Percentiles rank a stretch among this genome's conserved stretches.
Conservation (phyloP, 768 basidiomycete genomes). For the Termitomyces sp. region DNA sequence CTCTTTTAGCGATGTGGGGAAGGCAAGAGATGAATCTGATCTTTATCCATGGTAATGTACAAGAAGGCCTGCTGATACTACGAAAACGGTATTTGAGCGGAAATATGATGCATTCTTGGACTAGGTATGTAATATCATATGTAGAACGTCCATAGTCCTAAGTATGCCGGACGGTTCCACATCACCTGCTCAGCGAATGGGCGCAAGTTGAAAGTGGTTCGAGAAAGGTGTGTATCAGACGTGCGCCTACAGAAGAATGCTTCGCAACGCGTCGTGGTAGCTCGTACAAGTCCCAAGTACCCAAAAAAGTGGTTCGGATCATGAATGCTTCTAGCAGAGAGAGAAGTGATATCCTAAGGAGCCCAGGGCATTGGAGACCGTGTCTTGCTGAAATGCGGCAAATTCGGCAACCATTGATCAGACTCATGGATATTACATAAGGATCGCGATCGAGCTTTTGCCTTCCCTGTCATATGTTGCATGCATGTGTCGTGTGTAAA, state of each 20-base stretch:
- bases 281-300: background rate
- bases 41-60: background rate
- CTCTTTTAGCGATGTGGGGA: background rate
- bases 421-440: conserved; percentile 1
- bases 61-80: conserved; percentile 4
- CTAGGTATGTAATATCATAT: background rate
- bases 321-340: background rate
- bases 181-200: conserved; percentile 1
- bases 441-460: background rate
- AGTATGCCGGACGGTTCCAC: background rate
- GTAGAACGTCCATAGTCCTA: background rate
- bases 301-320: background rate
- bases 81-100: background rate
- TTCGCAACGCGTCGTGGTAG: background rate
- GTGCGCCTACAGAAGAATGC: background rate
- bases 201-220: background rate
- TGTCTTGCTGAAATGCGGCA: background rate
- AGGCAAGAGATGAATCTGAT: background rate
- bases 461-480: background rate
- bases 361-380: background rate
- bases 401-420: background rate
- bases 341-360: background rate
- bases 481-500: background rate
- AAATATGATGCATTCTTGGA: background rate
- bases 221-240: background rate